Percentiles rank a stretch among this genome's conserved stretches.
These are phyloP conservation scores for Phytophthora sp. DNA, from an alignment of 352 stramenopile genomes.

Conservation along the genomic window DNA sequence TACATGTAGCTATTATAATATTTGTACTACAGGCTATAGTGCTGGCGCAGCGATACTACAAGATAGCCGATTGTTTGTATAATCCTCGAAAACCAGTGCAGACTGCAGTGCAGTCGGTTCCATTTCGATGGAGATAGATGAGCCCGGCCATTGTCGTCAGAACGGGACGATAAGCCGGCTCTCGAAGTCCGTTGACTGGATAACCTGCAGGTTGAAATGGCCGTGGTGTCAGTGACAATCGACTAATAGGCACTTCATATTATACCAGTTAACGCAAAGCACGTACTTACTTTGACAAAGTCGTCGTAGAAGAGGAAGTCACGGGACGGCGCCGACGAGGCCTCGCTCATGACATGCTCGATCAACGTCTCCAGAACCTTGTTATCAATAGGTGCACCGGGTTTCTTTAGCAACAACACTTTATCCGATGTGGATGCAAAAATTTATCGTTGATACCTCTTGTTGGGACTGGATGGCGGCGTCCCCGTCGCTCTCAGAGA, in stretches of 20 bases:
- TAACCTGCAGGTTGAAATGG: constrained; percentile 38
- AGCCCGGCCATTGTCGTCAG: constrained; percentile 36
- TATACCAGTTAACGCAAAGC: constrained; percentile 7
- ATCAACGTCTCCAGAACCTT: constrained; percentile 54
- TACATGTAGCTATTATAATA: no score
- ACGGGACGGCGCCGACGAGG: constrained; percentile 49
- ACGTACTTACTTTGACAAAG: constrained; percentile 55
- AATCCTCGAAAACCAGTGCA: no score
- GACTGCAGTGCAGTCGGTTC: background rate
- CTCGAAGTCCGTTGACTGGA: constrained; percentile 70
- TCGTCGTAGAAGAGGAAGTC: constrained; percentile 65
- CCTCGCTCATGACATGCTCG: constrained; percentile 56
- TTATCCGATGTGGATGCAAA: constrained; percentile 7
- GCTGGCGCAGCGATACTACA: no score
- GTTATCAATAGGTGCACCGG: no score
- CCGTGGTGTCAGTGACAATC: constrained; percentile 9
- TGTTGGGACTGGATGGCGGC: constrained; percentile 29
- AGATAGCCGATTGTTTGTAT: no score
- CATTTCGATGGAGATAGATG: constrained; percentile 32
- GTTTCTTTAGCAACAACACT: constrained; percentile 3
- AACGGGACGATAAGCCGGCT: constrained; percentile 62
- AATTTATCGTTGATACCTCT: constrained; percentile 27
- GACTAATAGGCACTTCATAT: no score
- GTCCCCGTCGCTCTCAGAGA: constrained; percentile 38
- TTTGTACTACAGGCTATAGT: no score